A percentile compares a stretch with the other conserved stretches of the same genome.
phyloP scores from a whole-genome alignment of 1,139 yeast genomes.

The Hemisphaericaspora lyxosophila region DNA sequence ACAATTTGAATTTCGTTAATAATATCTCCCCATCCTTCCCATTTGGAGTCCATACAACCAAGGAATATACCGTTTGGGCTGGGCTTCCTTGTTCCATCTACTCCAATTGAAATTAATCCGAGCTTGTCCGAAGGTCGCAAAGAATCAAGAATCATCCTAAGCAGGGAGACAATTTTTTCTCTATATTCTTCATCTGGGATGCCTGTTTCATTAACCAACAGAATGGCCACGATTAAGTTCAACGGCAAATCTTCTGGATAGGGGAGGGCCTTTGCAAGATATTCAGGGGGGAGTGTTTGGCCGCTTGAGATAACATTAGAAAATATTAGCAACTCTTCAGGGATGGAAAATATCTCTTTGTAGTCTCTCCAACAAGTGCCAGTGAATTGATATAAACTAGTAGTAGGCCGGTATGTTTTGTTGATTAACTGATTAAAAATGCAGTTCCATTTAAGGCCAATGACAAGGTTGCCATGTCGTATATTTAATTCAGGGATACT shows the following conservation, averaged over 20 bases:
- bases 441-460: conserved; percentile 44
- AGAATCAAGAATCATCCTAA: conserved; percentile 26
- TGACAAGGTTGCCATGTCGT: conserved; percentile 31
- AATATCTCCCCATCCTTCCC: conserved; percentile 60
- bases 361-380: conserved; percentile 50
- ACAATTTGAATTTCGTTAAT: conserved; percentile 42
- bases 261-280: conserved; percentile 38
- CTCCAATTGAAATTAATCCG: conserved; percentile 56
- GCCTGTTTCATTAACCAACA: conserved; percentile 34
- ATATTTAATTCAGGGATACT: conserved; percentile 48
- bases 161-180: conserved; percentile 21
- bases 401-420: conserved; percentile 10
- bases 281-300: conserved; percentile 37
- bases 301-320: conserved; percentile 30
- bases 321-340: conserved; percentile 39
- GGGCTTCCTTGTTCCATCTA: conserved; percentile 37
- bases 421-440: conserved; percentile 21
- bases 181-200: conserved; percentile 36
- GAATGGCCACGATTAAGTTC: conserved; percentile 49
- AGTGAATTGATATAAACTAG: conserved; percentile 48
- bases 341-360: conserved; percentile 27
- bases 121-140: conserved; percentile 48
- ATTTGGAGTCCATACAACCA: conserved; percentile 50
- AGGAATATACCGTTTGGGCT: conserved; percentile 49
- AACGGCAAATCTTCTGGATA: conserved; percentile 42